Percentiles rank a stretch among this genome's conserved stretches.
These are phyloP conservation scores for Lathyrus sativus DNA, from an alignment of 306 rosid genomes.

Conservation along the genomic window DNA sequence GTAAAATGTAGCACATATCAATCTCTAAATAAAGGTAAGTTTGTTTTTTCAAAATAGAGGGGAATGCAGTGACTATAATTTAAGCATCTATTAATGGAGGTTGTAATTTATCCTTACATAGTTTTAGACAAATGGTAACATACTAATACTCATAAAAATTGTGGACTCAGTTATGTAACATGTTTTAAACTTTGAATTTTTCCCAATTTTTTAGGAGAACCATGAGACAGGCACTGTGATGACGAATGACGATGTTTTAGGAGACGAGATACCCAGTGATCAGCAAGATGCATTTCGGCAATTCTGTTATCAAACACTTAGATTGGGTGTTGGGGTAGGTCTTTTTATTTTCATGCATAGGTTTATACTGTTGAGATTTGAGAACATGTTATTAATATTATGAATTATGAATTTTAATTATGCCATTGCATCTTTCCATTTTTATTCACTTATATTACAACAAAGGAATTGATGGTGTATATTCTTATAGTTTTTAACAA, in stretches of 20 bases:
- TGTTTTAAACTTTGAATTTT: slow-evolving; percentile 32
- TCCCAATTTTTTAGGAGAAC: slow-evolving; percentile 58
- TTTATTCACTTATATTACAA: slow-evolving; percentile 30
- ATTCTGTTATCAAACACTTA: slow-evolving; percentile 90
- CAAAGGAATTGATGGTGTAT: slow-evolving; percentile 21
- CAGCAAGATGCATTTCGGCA: slow-evolving; percentile 86
- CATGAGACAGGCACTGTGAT: slow-evolving; percentile 54
- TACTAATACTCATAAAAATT: slow-evolving; percentile 18
- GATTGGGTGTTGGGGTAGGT: slow-evolving; percentile 77
- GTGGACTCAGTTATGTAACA: slow-evolving; percentile 17
- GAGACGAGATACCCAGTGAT: slow-evolving; percentile 95
- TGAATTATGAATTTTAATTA: slow-evolving; percentile 14
- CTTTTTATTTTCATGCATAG: slow-evolving; percentile 21
- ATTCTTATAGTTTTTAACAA: slow-evolving; percentile 8
- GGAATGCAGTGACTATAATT: neutral
- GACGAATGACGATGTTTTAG: slow-evolving; percentile 97
- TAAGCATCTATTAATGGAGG: slow-evolving; percentile 4
- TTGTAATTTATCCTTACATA: neutral
- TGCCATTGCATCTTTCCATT: neutral
- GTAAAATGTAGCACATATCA: slow-evolving; percentile 5
- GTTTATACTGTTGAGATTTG: slow-evolving; percentile 1
- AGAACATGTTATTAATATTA: slow-evolving; percentile 11
- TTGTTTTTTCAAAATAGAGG: neutral
- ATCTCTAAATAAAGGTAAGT: neutral
- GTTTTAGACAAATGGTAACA: slow-evolving; percentile 7